Conservation (phyloP, 2,329 filamentous ascomycete genomes). For the Aspergillus puulaauensis region DNA sequence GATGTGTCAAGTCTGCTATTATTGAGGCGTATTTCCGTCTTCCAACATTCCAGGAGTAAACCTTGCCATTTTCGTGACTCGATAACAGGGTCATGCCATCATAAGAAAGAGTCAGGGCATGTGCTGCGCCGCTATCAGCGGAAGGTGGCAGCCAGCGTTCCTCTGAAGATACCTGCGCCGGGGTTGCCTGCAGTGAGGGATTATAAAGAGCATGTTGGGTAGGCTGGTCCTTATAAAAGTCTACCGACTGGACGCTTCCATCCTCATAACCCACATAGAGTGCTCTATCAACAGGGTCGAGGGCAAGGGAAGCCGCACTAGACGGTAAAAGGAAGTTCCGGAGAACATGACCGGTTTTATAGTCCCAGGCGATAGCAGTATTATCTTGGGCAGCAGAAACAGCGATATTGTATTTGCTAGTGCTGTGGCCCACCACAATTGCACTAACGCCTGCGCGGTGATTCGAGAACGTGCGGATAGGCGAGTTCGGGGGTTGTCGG, state of each 20-base stretch:
- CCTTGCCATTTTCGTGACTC: slow-evolving; percentile 76
- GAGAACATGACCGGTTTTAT: slow-evolving; percentile 71
- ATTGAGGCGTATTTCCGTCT: slow-evolving; percentile 67
- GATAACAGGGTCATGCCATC: slow-evolving; percentile 79
- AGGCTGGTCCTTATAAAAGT: slow-evolving; percentile 63
- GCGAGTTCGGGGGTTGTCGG: slow-evolving; percentile 56
- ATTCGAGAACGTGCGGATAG: slow-evolving; percentile 73
- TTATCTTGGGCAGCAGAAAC: slow-evolving; percentile 83
- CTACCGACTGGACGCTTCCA: slow-evolving; percentile 74
- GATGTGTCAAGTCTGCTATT: slow-evolving; percentile 71
- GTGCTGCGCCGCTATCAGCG: slow-evolving; percentile 63
- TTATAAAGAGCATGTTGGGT: slow-evolving; percentile 38
- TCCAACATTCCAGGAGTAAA: slow-evolving; percentile 77
- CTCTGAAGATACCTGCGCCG: slow-evolving; percentile 40
- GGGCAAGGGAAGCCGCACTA: slow-evolving; percentile 67
- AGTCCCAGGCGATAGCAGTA: slow-evolving; percentile 91
- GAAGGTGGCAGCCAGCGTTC: slow-evolving; percentile 54
- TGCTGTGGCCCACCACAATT: slow-evolving; percentile 63
- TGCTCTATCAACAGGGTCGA: slow-evolving; percentile 82
- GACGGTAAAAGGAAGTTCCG: slow-evolving; percentile 78
- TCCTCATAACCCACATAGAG: slow-evolving; percentile 80
- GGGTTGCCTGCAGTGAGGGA: slow-evolving; percentile 38
- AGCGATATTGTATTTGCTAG: slow-evolving; percentile 74
- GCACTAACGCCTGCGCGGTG: slow-evolving; percentile 55
- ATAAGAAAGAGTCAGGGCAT: slow-evolving; percentile 72